Conservation (phyloP, 2,329 filamentous ascomycete species). For the Cytospora mali region DNA sequence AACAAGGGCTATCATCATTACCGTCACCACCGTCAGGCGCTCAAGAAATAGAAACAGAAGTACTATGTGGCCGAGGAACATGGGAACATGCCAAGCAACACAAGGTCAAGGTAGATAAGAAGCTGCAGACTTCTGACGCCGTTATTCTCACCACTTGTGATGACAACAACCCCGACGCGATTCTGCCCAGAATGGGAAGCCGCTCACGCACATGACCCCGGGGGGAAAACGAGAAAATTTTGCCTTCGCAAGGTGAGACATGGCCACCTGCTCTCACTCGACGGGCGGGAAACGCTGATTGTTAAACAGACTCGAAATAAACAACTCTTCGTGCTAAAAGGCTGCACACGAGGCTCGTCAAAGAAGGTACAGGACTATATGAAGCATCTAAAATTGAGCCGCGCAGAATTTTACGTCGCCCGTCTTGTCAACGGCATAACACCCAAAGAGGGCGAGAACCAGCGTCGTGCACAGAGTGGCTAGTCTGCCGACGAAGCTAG, state of each 20-base stretch:
- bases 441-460: not conserved
- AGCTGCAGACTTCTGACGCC: not conserved
- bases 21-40: slow-evolving; percentile 2
- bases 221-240: not conserved
- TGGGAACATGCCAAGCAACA: slow-evolving; percentile 31
- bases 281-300: slow-evolving; percentile 33
- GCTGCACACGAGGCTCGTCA: slow-evolving; percentile 17
- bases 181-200: not conserved
- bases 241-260: slow-evolving; percentile 16
- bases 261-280: not conserved
- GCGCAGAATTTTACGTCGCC: slow-evolving; percentile 55
- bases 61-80: slow-evolving; percentile 34
- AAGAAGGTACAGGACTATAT: slow-evolving; percentile 41
- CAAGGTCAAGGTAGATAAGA: slow-evolving; percentile 2
- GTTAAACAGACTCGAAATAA: slow-evolving; percentile 35
- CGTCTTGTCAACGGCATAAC: slow-evolving; percentile 37
- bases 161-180: not conserved
- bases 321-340: slow-evolving; percentile 27
- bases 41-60: slow-evolving; percentile 27
- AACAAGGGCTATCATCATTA: slow-evolving; percentile 35
- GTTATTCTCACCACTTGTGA: not conserved
- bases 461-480: not conserved
- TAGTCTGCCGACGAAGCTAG: not conserved
- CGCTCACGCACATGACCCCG: not conserved
- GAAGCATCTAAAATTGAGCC: slow-evolving; percentile 49